These are phyloP conservation scores for Teunomyces gatunensis DNA, from an alignment of 805 yeast genomes.

Conservation along the genomic window DNA sequence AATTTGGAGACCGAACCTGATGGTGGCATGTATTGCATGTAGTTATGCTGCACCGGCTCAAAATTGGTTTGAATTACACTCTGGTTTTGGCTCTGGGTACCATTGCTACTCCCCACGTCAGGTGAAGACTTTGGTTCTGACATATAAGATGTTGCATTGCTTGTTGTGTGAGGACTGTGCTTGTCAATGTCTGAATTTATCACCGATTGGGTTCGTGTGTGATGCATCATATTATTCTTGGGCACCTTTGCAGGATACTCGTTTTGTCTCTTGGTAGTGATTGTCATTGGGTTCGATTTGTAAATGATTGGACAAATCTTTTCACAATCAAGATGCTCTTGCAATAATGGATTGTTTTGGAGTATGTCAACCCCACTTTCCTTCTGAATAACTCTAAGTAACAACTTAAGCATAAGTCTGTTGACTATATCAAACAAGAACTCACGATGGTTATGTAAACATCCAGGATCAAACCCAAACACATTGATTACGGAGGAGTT, in stretches of 20 bases:
- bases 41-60: not conserved
- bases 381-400: not conserved
- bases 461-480: conserved; percentile 2
- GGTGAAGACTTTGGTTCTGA: conserved; percentile 1
- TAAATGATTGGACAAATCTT: not conserved
- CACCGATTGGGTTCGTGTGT: not conserved
- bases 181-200: not conserved
- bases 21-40: not conserved
- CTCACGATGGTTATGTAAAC: conserved; percentile 1
- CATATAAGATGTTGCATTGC: not conserved
- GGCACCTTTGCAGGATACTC: not conserved
- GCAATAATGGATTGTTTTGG: not conserved
- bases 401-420: not conserved
- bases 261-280: not conserved
- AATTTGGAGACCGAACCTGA: not conserved
- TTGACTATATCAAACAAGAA: conserved; percentile 1
- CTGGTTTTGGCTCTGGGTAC: not conserved
- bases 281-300: not conserved
- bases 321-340: conserved; percentile 1
- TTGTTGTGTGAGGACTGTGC: not conserved
- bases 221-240: not conserved
- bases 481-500: not conserved
- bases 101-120: not conserved
- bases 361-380: not conserved
- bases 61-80: not conserved